Evolutionary conservation across 1,284 basidiomycete genomes (phyloP).

Genomic region (Meripilus lineatus): DNA sequence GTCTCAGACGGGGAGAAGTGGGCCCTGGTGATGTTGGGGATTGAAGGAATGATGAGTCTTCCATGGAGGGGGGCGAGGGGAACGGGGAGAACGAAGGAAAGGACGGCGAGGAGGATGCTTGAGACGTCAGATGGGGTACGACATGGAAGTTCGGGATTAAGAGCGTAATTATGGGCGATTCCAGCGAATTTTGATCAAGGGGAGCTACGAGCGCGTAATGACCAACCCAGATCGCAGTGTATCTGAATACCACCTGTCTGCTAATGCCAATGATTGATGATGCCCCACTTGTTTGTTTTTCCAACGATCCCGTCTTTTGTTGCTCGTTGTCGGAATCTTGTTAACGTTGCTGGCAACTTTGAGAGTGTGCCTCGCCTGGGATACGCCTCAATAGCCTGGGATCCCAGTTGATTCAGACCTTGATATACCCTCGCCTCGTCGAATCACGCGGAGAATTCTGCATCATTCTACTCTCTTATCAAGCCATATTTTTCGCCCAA

Average conservation of each 20-base stretch:
- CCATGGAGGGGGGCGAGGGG: neutral
- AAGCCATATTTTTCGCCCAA: no score
- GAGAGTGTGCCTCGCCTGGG: no score
- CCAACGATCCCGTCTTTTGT: no score
- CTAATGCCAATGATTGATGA: neutral
- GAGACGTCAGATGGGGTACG: neutral
- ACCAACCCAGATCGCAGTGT: neutral
- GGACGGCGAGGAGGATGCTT: neutral
- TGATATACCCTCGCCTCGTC: no score
- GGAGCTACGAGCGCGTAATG: neutral
- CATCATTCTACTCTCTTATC: no score
- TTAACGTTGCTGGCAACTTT: no score
- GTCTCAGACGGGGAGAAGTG: slow-evolving; percentile 10
- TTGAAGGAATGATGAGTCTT: neutral
- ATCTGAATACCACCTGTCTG: neutral
- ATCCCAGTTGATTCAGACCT: no score
- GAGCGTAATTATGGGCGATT: neutral
- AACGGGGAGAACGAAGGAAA: neutral
- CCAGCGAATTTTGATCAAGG: neutral
- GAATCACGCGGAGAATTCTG: no score
- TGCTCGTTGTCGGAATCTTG: no score
- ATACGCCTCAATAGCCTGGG: no score
- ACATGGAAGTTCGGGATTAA: slow-evolving; percentile 2
- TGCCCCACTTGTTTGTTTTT: neutral
- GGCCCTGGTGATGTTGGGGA: slow-evolving; percentile 4